phyloP scores from a whole-genome alignment of 805 yeast species.

The Cyberlindnera samutprakarnensis region DNA sequence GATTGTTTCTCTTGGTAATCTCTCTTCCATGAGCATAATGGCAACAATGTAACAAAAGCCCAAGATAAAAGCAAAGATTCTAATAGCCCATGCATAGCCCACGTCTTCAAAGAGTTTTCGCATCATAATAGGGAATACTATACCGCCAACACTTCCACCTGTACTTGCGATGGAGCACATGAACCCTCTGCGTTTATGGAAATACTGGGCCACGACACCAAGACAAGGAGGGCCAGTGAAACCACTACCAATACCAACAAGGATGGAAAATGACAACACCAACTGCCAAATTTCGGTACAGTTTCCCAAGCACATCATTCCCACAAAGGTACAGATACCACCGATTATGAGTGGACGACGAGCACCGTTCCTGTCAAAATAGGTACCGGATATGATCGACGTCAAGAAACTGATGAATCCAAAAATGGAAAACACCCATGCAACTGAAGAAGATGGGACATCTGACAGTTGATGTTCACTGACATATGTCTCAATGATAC shows the following conservation, averaged over 20 bases:
- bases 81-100: constrained; percentile 51
- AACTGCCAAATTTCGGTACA: constrained; percentile 50
- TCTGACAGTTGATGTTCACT: constrained; percentile 44
- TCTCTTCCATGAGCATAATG: constrained; percentile 30
- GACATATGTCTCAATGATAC: constrained; percentile 56
- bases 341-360: constrained; percentile 34
- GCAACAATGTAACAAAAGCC: constrained; percentile 28
- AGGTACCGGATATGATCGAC: constrained; percentile 46
- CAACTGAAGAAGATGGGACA: constrained; percentile 37
- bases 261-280: constrained; percentile 44
- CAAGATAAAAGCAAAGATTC: constrained; percentile 40
- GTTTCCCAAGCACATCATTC: constrained; percentile 44
- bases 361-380: constrained; percentile 49
- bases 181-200: constrained; percentile 45
- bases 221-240: constrained; percentile 48
- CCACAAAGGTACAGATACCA: constrained; percentile 33
- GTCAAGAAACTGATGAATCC: constrained; percentile 39
- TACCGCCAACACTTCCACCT: constrained; percentile 50
- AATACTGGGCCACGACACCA: constrained; percentile 60
- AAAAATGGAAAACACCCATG: constrained; percentile 61
- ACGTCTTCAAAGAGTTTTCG: constrained; percentile 34
- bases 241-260: constrained; percentile 53
- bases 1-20: constrained; percentile 25
- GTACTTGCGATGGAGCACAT: constrained; percentile 40
- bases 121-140: constrained; percentile 44